Conservation (phyloP, 495 filamentous ascomycete species). For the Glonium stellatum region DNA sequence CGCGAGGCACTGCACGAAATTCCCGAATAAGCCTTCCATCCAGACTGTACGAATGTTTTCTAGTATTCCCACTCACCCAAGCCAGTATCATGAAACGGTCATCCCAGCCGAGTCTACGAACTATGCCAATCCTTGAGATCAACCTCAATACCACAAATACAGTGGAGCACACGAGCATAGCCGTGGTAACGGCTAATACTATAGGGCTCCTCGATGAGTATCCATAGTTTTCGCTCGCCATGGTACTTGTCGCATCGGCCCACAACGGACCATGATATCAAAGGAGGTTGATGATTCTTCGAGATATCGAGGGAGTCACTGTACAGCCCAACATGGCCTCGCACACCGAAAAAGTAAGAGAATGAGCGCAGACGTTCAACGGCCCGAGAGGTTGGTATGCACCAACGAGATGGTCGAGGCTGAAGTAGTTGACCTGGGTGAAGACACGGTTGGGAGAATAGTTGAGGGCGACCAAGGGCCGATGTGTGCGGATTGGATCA, state of each 20-base stretch:
- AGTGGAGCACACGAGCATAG: conserved; percentile 58
- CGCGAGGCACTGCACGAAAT: conserved; percentile 50
- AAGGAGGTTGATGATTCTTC: not conserved
- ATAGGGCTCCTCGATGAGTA: conserved; percentile 45
- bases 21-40: not conserved
- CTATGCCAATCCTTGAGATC: conserved; percentile 63
- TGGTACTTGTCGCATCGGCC: conserved; percentile 2
- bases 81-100: conserved; percentile 81
- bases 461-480: not conserved
- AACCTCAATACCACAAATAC: conserved; percentile 68
- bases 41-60: not conserved
- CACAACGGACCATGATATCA: conserved; percentile 4
- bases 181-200: conserved; percentile 68
- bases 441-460: not conserved
- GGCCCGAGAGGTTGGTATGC: not conserved
- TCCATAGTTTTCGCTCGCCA: conserved; percentile 11
- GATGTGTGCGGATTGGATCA: not conserved
- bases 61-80: conserved; percentile 51
- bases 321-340: not conserved
- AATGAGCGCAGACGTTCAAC: not conserved
- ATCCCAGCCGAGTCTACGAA: conserved; percentile 61
- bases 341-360: not conserved
- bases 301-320: not conserved
- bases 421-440: not conserved
- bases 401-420: not conserved